Evolutionary conservation across 2,329 filamentous ascomycete species (phyloP), one percentile per base, ranked within the genome.

Genomic region (Aspergillus cejpii): DNA sequence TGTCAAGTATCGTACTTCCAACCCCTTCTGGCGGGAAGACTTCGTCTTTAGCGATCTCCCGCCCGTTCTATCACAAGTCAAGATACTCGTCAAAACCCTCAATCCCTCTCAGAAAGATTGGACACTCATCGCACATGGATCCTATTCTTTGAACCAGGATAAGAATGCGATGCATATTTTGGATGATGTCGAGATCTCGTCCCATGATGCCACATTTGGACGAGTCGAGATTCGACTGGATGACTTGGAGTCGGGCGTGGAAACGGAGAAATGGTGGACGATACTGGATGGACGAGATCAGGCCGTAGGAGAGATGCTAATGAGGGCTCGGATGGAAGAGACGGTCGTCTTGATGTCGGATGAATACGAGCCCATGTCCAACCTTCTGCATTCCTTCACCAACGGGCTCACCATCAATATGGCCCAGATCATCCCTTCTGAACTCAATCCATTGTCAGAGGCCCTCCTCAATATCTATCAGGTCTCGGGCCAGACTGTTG

Each of bases 391-490:
- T 59, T 81, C 83, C 5, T 96, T 97, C 63, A 81, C 81, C 29
- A 84, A 85, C 26, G 86, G 87, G 0, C 72, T 98, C 44, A 96
- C 91, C 0, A 76, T 87, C 28, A 85, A 94, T 62, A 86, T 98
- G 54, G 83, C 88, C 2, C 80, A 86, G 36, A 79, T 85, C 44
- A 75, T 96, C 43, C 85, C 88, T 0, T 79, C 81, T 2, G 85
- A 88, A 58, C 73, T 96, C 26, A 84, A 85, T 42, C 77, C 80
- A n/a, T 67, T 97, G 6, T 86, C 89, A 2, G 90, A 96, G 61
- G 82, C 85, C 21, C 80, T 97, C 28, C 72, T 97, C 51, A 94
- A 97, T 62, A 94, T 98, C 41, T 98, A 91, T 58, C 92, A 98
- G 61, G 90, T 94, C 2, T 91, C 89, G 2, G 88, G 87, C 0